phyloP scores from a whole-genome alignment of 495 filamentous ascomycete genomes.

The Pseudotulostoma volvatum region DNA sequence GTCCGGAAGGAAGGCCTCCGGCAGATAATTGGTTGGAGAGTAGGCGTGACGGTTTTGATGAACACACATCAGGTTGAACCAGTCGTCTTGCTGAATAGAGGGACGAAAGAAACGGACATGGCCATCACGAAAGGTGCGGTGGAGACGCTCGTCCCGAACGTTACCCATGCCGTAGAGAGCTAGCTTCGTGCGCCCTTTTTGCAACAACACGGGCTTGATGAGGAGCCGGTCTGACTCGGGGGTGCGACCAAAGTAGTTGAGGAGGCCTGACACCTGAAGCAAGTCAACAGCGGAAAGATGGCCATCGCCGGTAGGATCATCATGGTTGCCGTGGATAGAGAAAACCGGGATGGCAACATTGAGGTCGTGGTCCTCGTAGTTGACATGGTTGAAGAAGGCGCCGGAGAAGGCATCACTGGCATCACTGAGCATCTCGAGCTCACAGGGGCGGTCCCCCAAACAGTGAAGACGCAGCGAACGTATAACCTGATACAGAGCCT shows the following conservation, averaged over 20 bases:
- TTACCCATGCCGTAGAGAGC: slow-evolving; percentile 90
- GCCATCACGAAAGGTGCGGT: slow-evolving; percentile 80
- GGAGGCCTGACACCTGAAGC: slow-evolving; percentile 72
- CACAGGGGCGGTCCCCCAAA: slow-evolving; percentile 84
- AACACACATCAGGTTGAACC: slow-evolving; percentile 92
- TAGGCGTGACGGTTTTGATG: slow-evolving; percentile 95
- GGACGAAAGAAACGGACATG: slow-evolving; percentile 90
- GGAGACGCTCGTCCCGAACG: slow-evolving; percentile 85
- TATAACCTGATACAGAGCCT: slow-evolving; percentile 96
- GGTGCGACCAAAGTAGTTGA: slow-evolving; percentile 92
- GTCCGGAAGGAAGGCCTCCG: slow-evolving; percentile 83
- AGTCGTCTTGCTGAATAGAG: slow-evolving; percentile 65
- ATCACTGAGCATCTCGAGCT: slow-evolving; percentile 89
- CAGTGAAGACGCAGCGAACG: slow-evolving; percentile 82
- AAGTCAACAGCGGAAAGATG: slow-evolving; percentile 80
- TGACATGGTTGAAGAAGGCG: slow-evolving; percentile 80
- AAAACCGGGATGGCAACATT: slow-evolving; percentile 97
- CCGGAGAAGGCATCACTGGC: slow-evolving; percentile 73
- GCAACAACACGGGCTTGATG: slow-evolving; percentile 77
- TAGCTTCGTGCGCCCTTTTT: slow-evolving; percentile 87
- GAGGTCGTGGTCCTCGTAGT: slow-evolving; percentile 95
- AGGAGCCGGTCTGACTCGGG: slow-evolving; percentile 84
- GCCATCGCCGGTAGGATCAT: slow-evolving; percentile 89
- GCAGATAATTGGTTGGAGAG: slow-evolving; percentile 76
- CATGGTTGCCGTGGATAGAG: slow-evolving; percentile 97